Evolutionary conservation across 768 basidiomycete species (phyloP), one percentile per base, ranked within the genome.

Genomic region (Mycena albidolilacea): DNA sequence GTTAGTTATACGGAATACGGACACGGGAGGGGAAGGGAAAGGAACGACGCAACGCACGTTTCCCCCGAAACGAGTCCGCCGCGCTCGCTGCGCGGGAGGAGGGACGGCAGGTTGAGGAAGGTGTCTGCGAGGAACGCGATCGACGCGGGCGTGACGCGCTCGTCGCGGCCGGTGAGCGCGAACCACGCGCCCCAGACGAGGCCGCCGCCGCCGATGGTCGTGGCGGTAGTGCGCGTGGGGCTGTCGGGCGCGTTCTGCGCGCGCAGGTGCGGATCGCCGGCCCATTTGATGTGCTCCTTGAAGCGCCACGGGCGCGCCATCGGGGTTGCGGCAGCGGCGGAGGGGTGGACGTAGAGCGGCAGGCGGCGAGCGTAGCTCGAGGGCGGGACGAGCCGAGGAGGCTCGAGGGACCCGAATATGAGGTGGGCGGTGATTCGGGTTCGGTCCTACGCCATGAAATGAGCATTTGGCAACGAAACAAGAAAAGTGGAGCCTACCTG

Each of bases 181-280:
- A 90, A 81, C 90, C 91, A 92, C 12, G 87, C 85, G 15, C 88
- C 92, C 87, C 88, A 91, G 76, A 89, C 87, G 5, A 85, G 71
- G 1, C 90, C 89, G 0, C 86, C 88, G 8, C 89, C 89, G 37
- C 90, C 90, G 15, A 89, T 78, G 0, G 83, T 86, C 7, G 80
- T 75, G 30, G 80, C 73, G 60, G 78, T 79, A 6, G 86, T 84
- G 44, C 89, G 83, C 41, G 75, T 79, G 14, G 81, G 72, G 64
- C 84, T 84, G 64, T 80, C 79, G 15, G 81, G 78, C 8, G 77
- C 64, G 71, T 91, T 90, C 60, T 80, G 84, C 2, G 80, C 78
- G 9, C 78, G 72, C 30, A 90, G 83, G 12, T 82, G 74, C 0
- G 81, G 75, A 48, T 92, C 91, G 2, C 80, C 72, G 5, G 87